These are phyloP conservation scores for Aeminium ludgeri DNA, from an alignment of 495 filamentous ascomycete species.

Conservation along the genomic window DNA sequence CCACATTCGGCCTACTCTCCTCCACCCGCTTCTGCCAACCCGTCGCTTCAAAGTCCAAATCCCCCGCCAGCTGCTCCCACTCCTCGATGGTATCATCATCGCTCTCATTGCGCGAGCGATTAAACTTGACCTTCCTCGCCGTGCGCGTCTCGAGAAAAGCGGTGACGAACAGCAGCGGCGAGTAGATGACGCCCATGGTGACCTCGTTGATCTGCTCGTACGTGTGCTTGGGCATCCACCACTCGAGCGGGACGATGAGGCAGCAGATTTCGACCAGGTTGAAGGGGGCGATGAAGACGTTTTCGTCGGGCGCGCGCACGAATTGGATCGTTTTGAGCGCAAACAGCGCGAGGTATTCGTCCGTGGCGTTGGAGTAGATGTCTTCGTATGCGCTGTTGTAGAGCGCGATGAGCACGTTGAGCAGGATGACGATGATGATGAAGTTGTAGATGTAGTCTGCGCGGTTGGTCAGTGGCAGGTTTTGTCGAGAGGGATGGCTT, in stretches of 20 bases:
- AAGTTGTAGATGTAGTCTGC: slow-evolving; percentile 82
- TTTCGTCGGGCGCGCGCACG: slow-evolving; percentile 90
- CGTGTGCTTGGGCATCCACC: slow-evolving; percentile 58
- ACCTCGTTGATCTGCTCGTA: slow-evolving; percentile 73
- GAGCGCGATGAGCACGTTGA: slow-evolving; percentile 89
- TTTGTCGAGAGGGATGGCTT: too few relatives aligned
- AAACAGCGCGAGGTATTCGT: slow-evolving; percentile 78
- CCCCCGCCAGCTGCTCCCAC: slow-evolving; percentile 67
- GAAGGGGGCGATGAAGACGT: slow-evolving; percentile 87
- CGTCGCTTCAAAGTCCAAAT: slow-evolving; percentile 61
- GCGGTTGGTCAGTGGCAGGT: too few relatives aligned
- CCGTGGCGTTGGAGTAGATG: slow-evolving; percentile 83
- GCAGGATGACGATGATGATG: slow-evolving; percentile 77
- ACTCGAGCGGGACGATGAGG: slow-evolving; percentile 72
- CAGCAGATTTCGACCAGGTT: slow-evolving; percentile 81
- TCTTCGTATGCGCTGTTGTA: slow-evolving; percentile 95
- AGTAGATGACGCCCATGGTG: slow-evolving; percentile 77
- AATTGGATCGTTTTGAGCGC: slow-evolving; percentile 92
- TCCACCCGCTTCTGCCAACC: slow-evolving; percentile 65
- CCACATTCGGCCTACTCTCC: slow-evolving; percentile 57
- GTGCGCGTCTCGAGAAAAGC: slow-evolving; percentile 56
- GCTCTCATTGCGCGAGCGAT: slow-evolving; percentile 64
- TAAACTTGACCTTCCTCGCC: slow-evolving; percentile 49
- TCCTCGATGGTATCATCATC: slow-evolving; percentile 81
- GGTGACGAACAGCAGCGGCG: slow-evolving; percentile 63